Evolutionary conservation across 1,284 basidiomycete species (phyloP).

Genomic region (Tilletia indica): DNA sequence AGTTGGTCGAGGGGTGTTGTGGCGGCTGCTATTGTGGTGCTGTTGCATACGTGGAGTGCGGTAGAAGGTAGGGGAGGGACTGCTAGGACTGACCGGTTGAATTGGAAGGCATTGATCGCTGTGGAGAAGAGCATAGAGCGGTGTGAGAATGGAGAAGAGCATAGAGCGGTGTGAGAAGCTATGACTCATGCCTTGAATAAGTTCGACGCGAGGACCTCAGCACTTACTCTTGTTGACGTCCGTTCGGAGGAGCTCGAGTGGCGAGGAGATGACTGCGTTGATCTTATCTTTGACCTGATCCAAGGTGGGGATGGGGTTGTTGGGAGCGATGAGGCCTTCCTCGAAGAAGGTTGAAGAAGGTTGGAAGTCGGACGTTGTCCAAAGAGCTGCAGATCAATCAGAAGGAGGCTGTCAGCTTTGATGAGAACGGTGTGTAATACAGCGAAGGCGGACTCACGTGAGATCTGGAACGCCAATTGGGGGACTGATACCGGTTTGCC

Average conservation of each 20-base stretch:
- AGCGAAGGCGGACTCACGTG: no score
- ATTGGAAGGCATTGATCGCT: slow-evolving; percentile 32
- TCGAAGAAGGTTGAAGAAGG: no score
- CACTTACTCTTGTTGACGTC: slow-evolving; percentile 37
- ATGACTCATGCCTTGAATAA: no score
- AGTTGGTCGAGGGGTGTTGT: slow-evolving; percentile 35
- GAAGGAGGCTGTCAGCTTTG: no score
- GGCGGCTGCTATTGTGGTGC: slow-evolving; percentile 37
- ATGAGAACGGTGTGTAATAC: no score
- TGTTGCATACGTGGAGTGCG: slow-evolving; percentile 11
- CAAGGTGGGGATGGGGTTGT: slow-evolving; percentile 76
- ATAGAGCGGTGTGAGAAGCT: no score
- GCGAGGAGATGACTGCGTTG: slow-evolving; percentile 58
- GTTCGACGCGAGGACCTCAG: no score
- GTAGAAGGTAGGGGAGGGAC: slow-evolving; percentile 24
- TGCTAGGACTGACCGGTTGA: slow-evolving; percentile 32
- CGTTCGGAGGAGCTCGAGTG: slow-evolving; percentile 36
- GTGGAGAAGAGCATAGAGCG: no score
- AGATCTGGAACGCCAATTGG: slow-evolving; percentile 40
- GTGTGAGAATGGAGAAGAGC: no score
- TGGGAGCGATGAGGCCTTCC: slow-evolving; percentile 70
- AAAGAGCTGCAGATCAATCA: slow-evolving; percentile 71
- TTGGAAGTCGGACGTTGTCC: slow-evolving; percentile 76
- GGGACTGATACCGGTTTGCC: slow-evolving; percentile 33
- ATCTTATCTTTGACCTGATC: slow-evolving; percentile 72